Evolutionary conservation across 441 rosid species (phyloP), one percentile per base, ranked within the genome.

Genomic region (Populus hybrid): DNA sequence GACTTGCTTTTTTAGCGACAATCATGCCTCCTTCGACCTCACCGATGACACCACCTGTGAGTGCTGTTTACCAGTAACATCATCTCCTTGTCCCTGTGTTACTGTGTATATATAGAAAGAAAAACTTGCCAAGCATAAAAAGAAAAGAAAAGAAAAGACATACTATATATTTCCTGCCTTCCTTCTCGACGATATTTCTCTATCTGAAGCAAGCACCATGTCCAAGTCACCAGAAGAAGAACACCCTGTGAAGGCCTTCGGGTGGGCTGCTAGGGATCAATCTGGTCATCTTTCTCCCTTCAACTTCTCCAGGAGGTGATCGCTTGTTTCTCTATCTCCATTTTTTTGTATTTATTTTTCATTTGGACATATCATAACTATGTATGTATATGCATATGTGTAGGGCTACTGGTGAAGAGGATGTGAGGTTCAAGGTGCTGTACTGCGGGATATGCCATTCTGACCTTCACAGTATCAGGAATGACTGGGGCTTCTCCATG

Each of bases 241-340:
- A 50, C 77, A 75, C 61, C 77, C 77, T 0, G 77, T 75, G 61
- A 38, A 65, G 63, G 77, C 77, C 59, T 66, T 38, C 28, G 77
- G 77, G 18, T 75, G 77, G 77, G 77, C 77, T 38, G 77, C 77
- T 24, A 75, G 24, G 36, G 77, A 67, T 5, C 40, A 26, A 75
- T 75, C 77, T 26, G 71, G 71, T 20, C 63, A 65, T 42, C 77
- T 75, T 65, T 66, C 72, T 75, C 77, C 70, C 18, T 65, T 75
- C 64, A 26, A 65, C 46, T 75, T 75, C 77, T 75, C 77, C 5
- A 75, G 72, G 28, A 75, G 77, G 77, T 75, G 26, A 35, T 20
- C 7, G 12, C 1, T 71, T 46, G 10, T 16, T 11, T 72, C 34
- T 30, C 21, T 8, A 10, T 57, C 59, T 0, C 5, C 18, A 28